These are phyloP conservation scores for Tulasnella sp. DNA, from an alignment of 768 basidiomycete genomes.

Conservation along the genomic window DNA sequence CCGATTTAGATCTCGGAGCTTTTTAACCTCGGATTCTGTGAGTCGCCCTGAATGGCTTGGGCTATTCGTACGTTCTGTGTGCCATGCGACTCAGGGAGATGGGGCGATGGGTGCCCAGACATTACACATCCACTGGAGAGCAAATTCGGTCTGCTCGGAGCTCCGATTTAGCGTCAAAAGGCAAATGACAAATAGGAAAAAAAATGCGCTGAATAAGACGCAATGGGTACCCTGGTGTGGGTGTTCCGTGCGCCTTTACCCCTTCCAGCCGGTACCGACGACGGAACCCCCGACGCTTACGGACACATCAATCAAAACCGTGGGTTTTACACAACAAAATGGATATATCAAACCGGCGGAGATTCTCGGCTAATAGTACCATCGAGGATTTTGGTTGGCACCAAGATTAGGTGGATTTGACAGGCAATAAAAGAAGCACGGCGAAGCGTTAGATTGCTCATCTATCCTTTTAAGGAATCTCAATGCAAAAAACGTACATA, in stretches of 20 bases:
- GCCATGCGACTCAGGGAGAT: neutral
- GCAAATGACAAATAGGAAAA: neutral
- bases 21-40: neutral
- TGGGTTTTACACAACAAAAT: neutral
- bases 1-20: neutral
- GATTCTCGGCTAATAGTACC: neutral
- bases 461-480: neutral
- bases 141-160: neutral
- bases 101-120: neutral
- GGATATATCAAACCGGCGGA: neutral
- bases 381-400: neutral
- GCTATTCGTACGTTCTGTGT: neutral
- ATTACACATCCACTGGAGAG: neutral
- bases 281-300: neutral
- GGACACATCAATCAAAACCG: neutral
- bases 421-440: slow-evolving; percentile 7
- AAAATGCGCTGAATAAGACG: neutral
- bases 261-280: neutral
- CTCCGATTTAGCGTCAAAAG: slow-evolving; percentile 3
- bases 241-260: neutral
- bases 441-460: slow-evolving; percentile 10
- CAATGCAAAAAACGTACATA: neutral
- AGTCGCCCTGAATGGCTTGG: neutral
- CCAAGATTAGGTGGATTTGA: slow-evolving; percentile 4
- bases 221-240: neutral